Evolutionary conservation across 2,329 filamentous ascomycete genomes (phyloP).

Genomic region (Aspergillus intermedius): DNA sequence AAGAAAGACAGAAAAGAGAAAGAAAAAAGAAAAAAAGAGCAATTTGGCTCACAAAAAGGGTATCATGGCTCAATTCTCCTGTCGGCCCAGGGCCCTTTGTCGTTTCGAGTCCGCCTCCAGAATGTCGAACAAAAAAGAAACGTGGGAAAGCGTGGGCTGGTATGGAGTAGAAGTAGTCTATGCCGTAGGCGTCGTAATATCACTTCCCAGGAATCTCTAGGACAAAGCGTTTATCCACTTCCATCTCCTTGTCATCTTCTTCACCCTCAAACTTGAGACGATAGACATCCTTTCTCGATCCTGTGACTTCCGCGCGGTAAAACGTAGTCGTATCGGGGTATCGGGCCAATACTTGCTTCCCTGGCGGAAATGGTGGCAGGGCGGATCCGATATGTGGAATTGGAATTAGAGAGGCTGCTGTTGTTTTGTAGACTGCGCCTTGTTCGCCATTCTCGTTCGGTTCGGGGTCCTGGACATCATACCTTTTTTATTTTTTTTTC

Average conservation of each 20-base stretch:
- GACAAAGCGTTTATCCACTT: slow-evolving; percentile 69
- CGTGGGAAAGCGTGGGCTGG: background rate
- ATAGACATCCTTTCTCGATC: slow-evolving; percentile 50
- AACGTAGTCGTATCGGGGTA: slow-evolving; percentile 83
- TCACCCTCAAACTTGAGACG: slow-evolving; percentile 71
- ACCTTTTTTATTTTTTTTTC: slow-evolving; percentile 39
- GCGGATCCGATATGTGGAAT: slow-evolving; percentile 59
- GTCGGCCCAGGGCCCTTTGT: background rate
- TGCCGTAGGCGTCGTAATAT: slow-evolving; percentile 1
- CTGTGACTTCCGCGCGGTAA: slow-evolving; percentile 75
- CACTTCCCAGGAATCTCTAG: slow-evolving; percentile 59
- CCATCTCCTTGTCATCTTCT: slow-evolving; percentile 65
- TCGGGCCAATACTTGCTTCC: slow-evolving; percentile 67
- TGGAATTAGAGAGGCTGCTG: slow-evolving; percentile 68
- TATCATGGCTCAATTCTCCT: background rate
- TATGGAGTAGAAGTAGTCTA: background rate
- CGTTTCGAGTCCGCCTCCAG: too few species aligned
- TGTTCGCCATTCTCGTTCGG: slow-evolving; percentile 64
- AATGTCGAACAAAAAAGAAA: background rate
- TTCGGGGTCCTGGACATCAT: slow-evolving; percentile 74
- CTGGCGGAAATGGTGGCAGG: slow-evolving; percentile 56
- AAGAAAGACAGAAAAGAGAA: background rate
- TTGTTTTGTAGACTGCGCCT: slow-evolving; percentile 57
- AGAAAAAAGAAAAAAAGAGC: background rate
- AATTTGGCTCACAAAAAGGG: background rate